Evolutionary conservation across 2,329 filamentous ascomycete genomes (phyloP).

Genomic region (Neopestalotiopsis sp.): DNA sequence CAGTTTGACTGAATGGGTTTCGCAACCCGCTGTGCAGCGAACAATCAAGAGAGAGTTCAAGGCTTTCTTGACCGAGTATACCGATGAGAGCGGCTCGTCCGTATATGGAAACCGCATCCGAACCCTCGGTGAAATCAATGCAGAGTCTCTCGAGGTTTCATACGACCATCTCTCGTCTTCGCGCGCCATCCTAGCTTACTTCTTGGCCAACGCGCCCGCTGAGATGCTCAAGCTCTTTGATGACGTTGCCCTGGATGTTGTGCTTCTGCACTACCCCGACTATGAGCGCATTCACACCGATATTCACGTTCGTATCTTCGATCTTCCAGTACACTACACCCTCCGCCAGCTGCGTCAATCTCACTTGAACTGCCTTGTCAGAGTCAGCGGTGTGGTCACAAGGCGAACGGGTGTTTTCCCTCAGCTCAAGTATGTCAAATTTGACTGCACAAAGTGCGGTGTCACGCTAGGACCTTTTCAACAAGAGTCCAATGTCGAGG

Average conservation of each 20-base stretch:
- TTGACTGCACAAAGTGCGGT: conserved; percentile 93
- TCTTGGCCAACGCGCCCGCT: conserved; percentile 92
- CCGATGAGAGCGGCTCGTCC: conserved; percentile 84
- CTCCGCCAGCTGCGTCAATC: conserved; percentile 93
- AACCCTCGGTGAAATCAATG: conserved; percentile 96
- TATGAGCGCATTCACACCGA: conserved; percentile 98
- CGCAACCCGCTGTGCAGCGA: conserved; percentile 85
- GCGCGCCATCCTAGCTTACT: conserved; percentile 94
- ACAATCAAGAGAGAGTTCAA: conserved; percentile 98
- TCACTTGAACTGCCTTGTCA: conserved; percentile 93
- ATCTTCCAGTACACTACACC: conserved; percentile 93
- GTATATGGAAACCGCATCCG: conserved; percentile 95
- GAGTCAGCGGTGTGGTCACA: conserved; percentile 94
- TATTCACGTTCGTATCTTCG: conserved; percentile 95
- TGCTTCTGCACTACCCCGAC: conserved; percentile 93
- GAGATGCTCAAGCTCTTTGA: conserved; percentile 97
- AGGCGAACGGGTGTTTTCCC: conserved; percentile 94
- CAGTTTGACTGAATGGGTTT: conserved; percentile 94
- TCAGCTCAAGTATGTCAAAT: conserved; percentile 98
- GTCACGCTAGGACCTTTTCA: conserved; percentile 94
- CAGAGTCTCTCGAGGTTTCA: conserved; percentile 93
- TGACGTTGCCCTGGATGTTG: conserved; percentile 94
- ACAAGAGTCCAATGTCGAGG: conserved; percentile 94
- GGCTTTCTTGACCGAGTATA: conserved; percentile 95
- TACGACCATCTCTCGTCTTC: conserved; percentile 90